Percentiles rank a stretch among this genome's conserved stretches.
Conservation (phyloP, 371 early-diverging fungal genomes). For the Blyttiomyces sp. region DNA sequence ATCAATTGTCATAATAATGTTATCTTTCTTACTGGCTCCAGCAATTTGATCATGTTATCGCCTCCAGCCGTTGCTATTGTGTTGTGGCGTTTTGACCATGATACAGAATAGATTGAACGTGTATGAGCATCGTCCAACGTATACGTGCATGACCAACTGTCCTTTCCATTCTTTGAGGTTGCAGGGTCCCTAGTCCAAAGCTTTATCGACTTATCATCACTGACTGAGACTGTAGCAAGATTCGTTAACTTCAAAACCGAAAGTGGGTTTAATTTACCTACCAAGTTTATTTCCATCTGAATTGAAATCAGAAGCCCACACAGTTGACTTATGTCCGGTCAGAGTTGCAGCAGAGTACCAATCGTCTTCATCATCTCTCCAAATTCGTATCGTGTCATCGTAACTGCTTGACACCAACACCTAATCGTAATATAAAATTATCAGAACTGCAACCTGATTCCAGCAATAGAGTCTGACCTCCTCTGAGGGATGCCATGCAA, state of each 20-base stretch:
- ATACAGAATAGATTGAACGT: slow-evolving; percentile 86
- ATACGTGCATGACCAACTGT: slow-evolving; percentile 65
- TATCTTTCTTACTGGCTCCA: slow-evolving; percentile 24
- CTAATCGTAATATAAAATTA: slow-evolving; percentile 17
- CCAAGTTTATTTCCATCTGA: slow-evolving; percentile 67
- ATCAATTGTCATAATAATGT: neutral
- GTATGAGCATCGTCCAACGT: slow-evolving; percentile 67
- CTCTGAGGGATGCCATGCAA: slow-evolving; percentile 84
- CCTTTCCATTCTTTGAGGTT: slow-evolving; percentile 39
- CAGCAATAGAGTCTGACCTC: slow-evolving; percentile 53
- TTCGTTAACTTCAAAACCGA: neutral
- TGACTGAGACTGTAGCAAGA: slow-evolving; percentile 64
- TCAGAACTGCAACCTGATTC: neutral
- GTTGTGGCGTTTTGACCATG: slow-evolving; percentile 76
- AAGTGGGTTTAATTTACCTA: slow-evolving; percentile 13
- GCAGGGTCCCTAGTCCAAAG: slow-evolving; percentile 70
- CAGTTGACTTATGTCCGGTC: slow-evolving; percentile 83
- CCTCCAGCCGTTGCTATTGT: slow-evolving; percentile 78
- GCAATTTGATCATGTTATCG: slow-evolving; percentile 74
- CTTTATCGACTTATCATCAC: slow-evolving; percentile 82
- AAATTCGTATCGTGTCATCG: slow-evolving; percentile 92
- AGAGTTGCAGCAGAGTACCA: slow-evolving; percentile 90
- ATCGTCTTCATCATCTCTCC: slow-evolving; percentile 86
- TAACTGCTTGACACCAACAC: slow-evolving; percentile 87
- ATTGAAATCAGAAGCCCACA: slow-evolving; percentile 92